Evolutionary conservation across 768 basidiomycete species (phyloP).

Genomic region (Suillus subluteus): DNA sequence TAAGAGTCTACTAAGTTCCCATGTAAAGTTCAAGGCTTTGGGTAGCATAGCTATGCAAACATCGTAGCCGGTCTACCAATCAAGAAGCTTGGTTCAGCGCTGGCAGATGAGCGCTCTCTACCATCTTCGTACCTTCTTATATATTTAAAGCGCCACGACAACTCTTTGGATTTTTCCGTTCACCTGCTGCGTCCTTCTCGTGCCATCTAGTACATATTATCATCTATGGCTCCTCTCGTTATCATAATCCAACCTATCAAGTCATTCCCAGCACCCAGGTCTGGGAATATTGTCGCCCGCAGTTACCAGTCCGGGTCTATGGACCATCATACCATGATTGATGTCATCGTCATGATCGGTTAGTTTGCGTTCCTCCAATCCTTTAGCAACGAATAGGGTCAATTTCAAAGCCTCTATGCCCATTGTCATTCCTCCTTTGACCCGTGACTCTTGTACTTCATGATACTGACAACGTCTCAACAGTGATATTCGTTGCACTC

Average conservation of each 20-base stretch:
- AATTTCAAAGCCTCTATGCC: too few species aligned
- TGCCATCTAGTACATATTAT: not conserved
- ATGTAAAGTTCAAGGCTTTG: not conserved
- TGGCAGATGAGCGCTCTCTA: not conserved
- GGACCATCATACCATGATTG: not conserved
- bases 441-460: not conserved
- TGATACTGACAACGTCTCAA: not conserved
- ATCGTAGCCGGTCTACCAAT: not conserved
- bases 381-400: not conserved
- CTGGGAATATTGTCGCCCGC: not conserved
- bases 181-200: not conserved
- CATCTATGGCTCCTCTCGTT: not conserved
- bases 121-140: not conserved
- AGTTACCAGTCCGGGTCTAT: not conserved
- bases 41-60: not conserved
- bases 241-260: not conserved
- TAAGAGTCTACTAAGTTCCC: not conserved
- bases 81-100: not conserved
- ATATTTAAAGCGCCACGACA: not conserved
- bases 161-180: too few species aligned
- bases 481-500: conserved; percentile 1
- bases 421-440: not conserved
- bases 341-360: not conserved
- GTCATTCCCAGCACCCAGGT: not conserved
- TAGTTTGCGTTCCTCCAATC: not conserved